Base-by-base conservation (phyloP, 305 asterid genomes). In the Withania somnifera region DNA sequence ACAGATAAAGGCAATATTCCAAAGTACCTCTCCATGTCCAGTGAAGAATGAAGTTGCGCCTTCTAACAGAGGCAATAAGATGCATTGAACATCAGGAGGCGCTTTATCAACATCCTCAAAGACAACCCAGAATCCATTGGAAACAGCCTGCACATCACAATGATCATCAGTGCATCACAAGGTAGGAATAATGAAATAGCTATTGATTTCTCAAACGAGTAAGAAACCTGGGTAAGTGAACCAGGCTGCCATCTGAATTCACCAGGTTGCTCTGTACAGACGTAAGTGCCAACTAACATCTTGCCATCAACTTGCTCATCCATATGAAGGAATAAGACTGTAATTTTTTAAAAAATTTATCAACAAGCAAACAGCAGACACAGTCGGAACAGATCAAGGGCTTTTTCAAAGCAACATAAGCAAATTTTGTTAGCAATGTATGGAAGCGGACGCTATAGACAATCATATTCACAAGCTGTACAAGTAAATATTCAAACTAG, bases 161-260 rank as follows among this genome's bases (percentile, higher is more conserved):
- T 20, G 54, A 81, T 84, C 64, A 22, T 58, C 45, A 83, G 26
- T 79, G 63, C 79, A 83, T 64, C 85, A 83, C 40, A 82, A 77
- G 79, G 86, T 34, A 26, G 47, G 83, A 78, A 77, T 24, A 71
- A 77, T 50, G 75, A 79, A 60, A 79, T 50, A 68, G 84, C 81
- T 56, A 30, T 81, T 15, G 76, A 82, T 82, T 36, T 52, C 26
- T 52, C 52, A 64, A 77, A 84, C 15, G 34, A 50, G 34, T 66
- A 77, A 76, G 82, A 87, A 85, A 96, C 99, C 98, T 94, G 99
- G 56, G 98, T 90, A 77, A 97, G 98, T 83, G 98, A 92, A 85
- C 98, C 99, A 88, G 97, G 97, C 85, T 94, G 99, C 99, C 99
- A 97, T 89, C 92, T 91, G 92, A 97, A 97, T 89, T 97, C 99